These are phyloP conservation scores for Taiozyma sp. DNA, from an alignment of 1,139 yeast genomes.

Conservation along the genomic window DNA sequence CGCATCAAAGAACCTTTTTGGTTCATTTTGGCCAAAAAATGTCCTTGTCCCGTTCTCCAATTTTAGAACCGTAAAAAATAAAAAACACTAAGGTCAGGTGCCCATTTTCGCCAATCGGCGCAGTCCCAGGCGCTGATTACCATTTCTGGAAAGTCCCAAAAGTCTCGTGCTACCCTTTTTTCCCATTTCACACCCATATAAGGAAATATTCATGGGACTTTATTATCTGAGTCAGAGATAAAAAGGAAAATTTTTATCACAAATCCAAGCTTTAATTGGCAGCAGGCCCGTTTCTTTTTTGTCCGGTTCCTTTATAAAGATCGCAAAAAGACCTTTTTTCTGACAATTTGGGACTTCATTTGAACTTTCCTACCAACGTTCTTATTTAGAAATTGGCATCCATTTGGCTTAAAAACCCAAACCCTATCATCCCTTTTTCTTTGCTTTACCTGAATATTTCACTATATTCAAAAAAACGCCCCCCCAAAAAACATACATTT, in stretches of 20 bases:
- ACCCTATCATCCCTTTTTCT: not conserved
- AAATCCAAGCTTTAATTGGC: not conserved
- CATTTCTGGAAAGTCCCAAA: no score
- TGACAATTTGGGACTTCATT: no score
- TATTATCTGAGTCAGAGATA: constrained; percentile 2
- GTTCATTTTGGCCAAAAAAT: no score
- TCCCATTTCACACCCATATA: no score
- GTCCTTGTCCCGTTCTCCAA: no score
- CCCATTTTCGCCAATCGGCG: no score
- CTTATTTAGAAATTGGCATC: not conserved
- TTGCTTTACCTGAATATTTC: not conserved
- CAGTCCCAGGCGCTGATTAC: no score
- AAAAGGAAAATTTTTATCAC: not conserved
- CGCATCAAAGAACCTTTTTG: no score
- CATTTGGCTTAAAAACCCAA: not conserved
- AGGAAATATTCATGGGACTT: no score
- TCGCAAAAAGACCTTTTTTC: not conserved
- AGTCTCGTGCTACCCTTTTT: no score
- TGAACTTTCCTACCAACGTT: not conserved
- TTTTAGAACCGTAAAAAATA: no score
- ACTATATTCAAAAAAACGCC: not conserved
- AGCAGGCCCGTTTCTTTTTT: not conserved
- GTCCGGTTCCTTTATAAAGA: not conserved
- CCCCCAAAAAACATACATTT: not conserved
- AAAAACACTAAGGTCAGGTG: no score